Evolutionary conservation across 2,329 filamentous ascomycete genomes (phyloP).

Genomic region (Diaporthe sp.): DNA sequence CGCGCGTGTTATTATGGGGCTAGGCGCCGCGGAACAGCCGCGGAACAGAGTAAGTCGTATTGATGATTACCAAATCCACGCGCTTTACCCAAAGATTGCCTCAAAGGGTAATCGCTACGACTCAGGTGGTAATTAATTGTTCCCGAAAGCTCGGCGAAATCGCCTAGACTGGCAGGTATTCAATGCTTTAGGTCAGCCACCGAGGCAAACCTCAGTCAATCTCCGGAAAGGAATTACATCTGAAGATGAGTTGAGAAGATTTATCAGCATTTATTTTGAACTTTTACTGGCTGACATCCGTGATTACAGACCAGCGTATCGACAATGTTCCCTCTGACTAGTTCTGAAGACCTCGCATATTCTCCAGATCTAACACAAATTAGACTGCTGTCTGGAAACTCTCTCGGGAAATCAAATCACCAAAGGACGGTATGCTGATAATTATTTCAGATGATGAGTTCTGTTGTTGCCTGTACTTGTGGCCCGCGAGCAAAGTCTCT

Average conservation of each 20-base stretch:
- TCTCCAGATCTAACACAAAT: neutral
- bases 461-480: too few relatives aligned
- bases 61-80: neutral
- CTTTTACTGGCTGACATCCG: neutral
- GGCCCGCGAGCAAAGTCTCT: too few relatives aligned
- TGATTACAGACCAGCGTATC: neutral
- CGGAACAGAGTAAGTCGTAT: neutral
- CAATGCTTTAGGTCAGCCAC: neutral
- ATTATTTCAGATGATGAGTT: too few relatives aligned
- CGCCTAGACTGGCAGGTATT: neutral
- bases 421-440: too few relatives aligned
- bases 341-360: neutral
- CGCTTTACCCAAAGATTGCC: neutral
- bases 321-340: neutral
- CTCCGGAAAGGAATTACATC: neutral
- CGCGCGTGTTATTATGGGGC: neutral
- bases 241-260: too few relatives aligned
- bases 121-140: neutral
- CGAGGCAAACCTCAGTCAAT: too few relatives aligned
- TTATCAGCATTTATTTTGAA: neutral
- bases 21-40: neutral
- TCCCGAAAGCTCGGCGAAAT: neutral
- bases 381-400: too few relatives aligned
- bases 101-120: neutral
- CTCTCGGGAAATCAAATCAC: too few relatives aligned